Evolutionary conservation across 2,329 filamentous ascomycete species (phyloP).

Genomic region (Elsinoe australis): DNA sequence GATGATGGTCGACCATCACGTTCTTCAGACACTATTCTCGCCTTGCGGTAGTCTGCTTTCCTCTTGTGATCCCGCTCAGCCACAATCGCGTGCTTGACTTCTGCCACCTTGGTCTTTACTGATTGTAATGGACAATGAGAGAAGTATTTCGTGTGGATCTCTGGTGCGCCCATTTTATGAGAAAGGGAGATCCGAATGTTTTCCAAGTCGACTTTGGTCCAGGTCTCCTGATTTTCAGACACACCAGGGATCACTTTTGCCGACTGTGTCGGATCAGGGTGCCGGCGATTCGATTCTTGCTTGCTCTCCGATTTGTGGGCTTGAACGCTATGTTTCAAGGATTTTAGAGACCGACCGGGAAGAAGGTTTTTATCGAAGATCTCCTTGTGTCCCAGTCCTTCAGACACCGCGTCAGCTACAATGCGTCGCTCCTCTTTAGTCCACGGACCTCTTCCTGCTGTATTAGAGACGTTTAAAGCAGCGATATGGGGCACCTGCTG

Average conservation of each 20-base stretch:
- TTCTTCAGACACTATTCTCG: neutral
- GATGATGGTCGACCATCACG: conserved; percentile 10
- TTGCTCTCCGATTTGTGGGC: no score
- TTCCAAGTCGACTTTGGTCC: neutral
- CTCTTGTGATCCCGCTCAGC: neutral
- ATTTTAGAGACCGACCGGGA: no score
- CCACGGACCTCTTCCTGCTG: no score
- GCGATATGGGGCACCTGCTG: neutral
- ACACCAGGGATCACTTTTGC: no score
- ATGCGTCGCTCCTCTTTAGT: no score
- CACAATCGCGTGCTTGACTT: neutral
- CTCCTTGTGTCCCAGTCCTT: no score
- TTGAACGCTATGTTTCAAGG: no score
- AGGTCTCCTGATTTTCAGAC: no score
- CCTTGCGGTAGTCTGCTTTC: neutral
- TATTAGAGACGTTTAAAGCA: neutral
- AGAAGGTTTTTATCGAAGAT: no score
- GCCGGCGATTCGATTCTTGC: no score
- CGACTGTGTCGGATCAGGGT: no score
- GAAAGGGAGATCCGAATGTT: neutral
- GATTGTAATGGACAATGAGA: neutral
- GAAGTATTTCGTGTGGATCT: conserved; percentile 6
- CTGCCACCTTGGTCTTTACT: neutral
- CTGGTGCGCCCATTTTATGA: neutral
- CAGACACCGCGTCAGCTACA: no score